These are phyloP conservation scores for Kodamaea jinghongensis DNA, from an alignment of 805 yeast genomes.

Conservation along the genomic window DNA sequence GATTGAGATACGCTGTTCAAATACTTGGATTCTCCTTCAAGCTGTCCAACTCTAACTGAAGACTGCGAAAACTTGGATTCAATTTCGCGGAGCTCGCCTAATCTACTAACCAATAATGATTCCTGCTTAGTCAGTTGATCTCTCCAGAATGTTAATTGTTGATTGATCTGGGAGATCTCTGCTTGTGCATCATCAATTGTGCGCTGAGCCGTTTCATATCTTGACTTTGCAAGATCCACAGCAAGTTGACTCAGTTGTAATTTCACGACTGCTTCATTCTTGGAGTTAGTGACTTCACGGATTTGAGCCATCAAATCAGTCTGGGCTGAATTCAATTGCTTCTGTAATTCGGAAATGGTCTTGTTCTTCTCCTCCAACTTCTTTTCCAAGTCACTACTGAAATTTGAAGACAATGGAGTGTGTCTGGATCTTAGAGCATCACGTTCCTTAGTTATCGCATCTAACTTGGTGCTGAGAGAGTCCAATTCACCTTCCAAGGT, in stretches of 20 bases:
- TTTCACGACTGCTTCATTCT: constrained; percentile 45
- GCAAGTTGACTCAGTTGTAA: constrained; percentile 56
- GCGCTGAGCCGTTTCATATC: constrained; percentile 45
- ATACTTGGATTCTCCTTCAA: constrained; percentile 54
- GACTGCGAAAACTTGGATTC: constrained; percentile 45
- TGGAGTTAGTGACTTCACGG: constrained; percentile 21
- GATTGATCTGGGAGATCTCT: constrained; percentile 28
- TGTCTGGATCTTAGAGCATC: constrained; percentile 52
- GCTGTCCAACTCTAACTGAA: constrained; percentile 44
- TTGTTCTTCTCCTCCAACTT: constrained; percentile 9
- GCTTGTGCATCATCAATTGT: constrained; percentile 26
- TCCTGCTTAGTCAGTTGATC: constrained; percentile 42
- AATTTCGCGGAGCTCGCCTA: constrained; percentile 54
- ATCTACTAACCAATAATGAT: constrained; percentile 24
- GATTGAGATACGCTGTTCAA: constrained; percentile 49
- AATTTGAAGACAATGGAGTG: background rate
- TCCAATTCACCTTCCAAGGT: constrained; percentile 59
- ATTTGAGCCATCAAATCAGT: constrained; percentile 44
- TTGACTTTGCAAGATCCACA: constrained; percentile 48
- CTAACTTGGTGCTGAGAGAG: constrained; percentile 49
- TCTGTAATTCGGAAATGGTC: constrained; percentile 28
- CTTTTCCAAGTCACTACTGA: constrained; percentile 4
- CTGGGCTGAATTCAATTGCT: constrained; percentile 43
- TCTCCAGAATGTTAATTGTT: constrained; percentile 33
- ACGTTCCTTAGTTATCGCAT: constrained; percentile 59